A percentile compares a stretch with the other conserved stretches of the same genome.
Conservation (phyloP, 2,329 filamentous ascomycete species). For the Helotiales sp. region DNA sequence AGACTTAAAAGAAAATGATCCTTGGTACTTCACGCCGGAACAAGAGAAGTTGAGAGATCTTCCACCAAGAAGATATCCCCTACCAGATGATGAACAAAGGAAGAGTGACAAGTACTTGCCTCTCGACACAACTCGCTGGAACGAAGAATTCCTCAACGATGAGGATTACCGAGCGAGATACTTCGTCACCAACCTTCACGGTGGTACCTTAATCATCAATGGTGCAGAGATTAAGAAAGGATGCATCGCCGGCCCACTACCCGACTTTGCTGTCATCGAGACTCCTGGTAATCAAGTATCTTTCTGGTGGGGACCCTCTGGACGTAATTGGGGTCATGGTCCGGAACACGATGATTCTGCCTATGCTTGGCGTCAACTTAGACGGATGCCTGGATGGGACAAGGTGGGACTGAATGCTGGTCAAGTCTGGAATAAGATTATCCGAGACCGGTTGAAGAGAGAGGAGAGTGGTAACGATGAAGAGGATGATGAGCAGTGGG, state of each 20-base stretch:
- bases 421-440: constrained; percentile 26
- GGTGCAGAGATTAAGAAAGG: constrained; percentile 29
- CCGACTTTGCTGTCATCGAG: constrained; percentile 32
- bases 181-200: constrained; percentile 31
- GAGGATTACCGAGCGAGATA: constrained; percentile 19
- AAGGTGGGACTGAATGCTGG: constrained; percentile 19
- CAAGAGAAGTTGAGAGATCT: constrained; percentile 22
- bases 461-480: constrained; percentile 20
- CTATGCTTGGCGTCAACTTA: constrained; percentile 20
- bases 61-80: constrained; percentile 25
- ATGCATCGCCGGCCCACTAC: constrained; percentile 32
- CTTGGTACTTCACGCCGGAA: constrained; percentile 27
- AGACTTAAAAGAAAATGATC: constrained; percentile 20
- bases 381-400: constrained; percentile 14
- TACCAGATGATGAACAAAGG: neutral
- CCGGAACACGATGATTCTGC: neutral
- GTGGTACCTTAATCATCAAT: constrained; percentile 29
- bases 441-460: constrained; percentile 25
- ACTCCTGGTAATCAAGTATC: constrained; percentile 27
- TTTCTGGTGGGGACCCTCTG: constrained; percentile 31
- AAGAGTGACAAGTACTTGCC: constrained; percentile 8
- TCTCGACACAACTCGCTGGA: constrained; percentile 23
- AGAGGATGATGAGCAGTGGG: constrained; percentile 23
- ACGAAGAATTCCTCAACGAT: constrained; percentile 24
- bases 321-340: constrained; percentile 19